Conservation (phyloP, 352 stramenopile species). For the Phytophthora fragariaefolia region DNA sequence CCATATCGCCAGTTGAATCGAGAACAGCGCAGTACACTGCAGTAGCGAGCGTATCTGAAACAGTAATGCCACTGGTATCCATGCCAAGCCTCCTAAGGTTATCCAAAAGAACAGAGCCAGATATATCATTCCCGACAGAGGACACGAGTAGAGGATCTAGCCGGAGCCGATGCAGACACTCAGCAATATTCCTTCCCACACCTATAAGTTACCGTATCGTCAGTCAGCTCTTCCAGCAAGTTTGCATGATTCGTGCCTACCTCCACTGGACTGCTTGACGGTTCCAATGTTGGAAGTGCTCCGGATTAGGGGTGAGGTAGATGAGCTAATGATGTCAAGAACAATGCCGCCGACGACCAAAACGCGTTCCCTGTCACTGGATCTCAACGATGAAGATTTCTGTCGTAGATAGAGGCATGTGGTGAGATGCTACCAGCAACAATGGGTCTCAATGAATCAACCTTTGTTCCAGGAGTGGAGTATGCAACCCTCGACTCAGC, state of each 20-base stretch:
- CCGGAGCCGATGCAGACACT: slow-evolving; percentile 82
- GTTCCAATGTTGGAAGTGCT: slow-evolving; percentile 90
- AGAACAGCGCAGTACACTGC: slow-evolving; percentile 90
- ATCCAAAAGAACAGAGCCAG: slow-evolving; percentile 75
- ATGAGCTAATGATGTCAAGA: slow-evolving; percentile 87
- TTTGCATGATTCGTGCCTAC: slow-evolving; percentile 17
- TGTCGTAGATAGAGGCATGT: slow-evolving; percentile 8
- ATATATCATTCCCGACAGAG: slow-evolving; percentile 76
- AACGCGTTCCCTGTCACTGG: slow-evolving; percentile 44
- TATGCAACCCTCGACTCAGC: slow-evolving; percentile 31
- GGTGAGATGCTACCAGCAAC: background rate
- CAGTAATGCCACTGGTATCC: slow-evolving; percentile 60
- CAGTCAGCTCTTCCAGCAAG: background rate
- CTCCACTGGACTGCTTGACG: slow-evolving; percentile 85
- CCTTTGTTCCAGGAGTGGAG: slow-evolving; percentile 57
- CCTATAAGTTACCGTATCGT: slow-evolving; percentile 44
- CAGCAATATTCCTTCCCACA: slow-evolving; percentile 93
- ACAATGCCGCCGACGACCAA: slow-evolving; percentile 89
- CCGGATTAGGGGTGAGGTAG: slow-evolving; percentile 66
- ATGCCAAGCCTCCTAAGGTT: slow-evolving; percentile 70
- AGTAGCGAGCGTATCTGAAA: slow-evolving; percentile 62
- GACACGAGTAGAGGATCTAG: slow-evolving; percentile 81
- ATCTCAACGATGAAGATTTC: slow-evolving; percentile 6
- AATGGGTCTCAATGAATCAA: slow-evolving; percentile 24
- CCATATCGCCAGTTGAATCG: slow-evolving; percentile 76